Evolutionary conservation across 148 eudicot genomes (phyloP).

Genomic region (Drosera capensis): DNA sequence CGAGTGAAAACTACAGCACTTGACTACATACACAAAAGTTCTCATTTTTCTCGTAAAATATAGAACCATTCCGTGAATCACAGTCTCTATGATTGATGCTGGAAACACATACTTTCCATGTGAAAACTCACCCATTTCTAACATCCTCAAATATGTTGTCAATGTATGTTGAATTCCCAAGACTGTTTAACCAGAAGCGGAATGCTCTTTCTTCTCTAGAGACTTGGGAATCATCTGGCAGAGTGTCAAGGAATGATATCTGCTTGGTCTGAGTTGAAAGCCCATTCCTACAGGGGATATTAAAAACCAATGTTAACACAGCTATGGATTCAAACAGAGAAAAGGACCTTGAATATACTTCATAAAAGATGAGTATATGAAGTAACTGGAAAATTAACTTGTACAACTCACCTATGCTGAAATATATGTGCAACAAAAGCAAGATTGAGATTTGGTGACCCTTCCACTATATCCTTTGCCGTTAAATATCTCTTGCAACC

Average conservation of each 20-base stretch:
- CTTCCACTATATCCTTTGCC: constrained; percentile 96
- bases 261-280: constrained; percentile 74
- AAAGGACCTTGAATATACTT: constrained; percentile 4
- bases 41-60: too few relatives aligned
- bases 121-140: constrained; percentile 73
- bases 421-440: constrained; percentile 98
- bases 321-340: neutral
- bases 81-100: too few relatives aligned
- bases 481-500: constrained; percentile 99
- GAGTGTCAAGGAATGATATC: constrained; percentile 75
- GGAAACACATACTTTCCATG: too few relatives aligned
- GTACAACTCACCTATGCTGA: constrained; percentile 68
- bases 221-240: constrained; percentile 65
- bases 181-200: constrained; percentile 92
- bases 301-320: neutral
- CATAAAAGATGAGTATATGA: neutral
- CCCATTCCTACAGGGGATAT: constrained; percentile 59
- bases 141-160: constrained; percentile 95
- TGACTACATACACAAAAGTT: too few relatives aligned
- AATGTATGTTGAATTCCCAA: constrained; percentile 67
- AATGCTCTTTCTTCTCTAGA: constrained; percentile 90
- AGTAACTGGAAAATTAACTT: neutral
- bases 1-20: too few relatives aligned
- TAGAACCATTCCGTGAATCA: too few relatives aligned
- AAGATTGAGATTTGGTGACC: constrained; percentile 95